Conservation (phyloP, 305 asterid genomes). For the Coffea humblotiana region DNA sequence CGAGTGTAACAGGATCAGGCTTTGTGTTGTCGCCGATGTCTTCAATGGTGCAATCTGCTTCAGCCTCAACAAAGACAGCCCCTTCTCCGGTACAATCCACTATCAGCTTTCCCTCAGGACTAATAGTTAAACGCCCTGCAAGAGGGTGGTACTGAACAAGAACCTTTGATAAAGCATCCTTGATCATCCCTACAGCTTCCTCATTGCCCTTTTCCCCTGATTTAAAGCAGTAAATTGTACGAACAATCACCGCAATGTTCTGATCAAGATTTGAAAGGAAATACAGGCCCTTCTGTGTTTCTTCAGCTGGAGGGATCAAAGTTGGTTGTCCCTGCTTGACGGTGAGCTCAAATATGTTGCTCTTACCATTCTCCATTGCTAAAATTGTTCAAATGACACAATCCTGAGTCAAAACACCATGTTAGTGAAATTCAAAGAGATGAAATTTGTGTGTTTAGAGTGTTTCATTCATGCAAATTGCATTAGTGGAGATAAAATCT, state of each 20-base stretch:
- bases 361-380: constrained; percentile 40
- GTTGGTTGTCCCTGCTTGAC: constrained; percentile 59
- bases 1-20: constrained; percentile 81
- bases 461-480: constrained; percentile 19
- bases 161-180: constrained; percentile 65
- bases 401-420: constrained; percentile 5
- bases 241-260: constrained; percentile 75
- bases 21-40: constrained; percentile 67
- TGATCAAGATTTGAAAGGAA: constrained; percentile 86
- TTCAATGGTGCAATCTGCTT: constrained; percentile 53
- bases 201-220: constrained; percentile 62
- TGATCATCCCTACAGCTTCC: constrained; percentile 45
- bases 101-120: constrained; percentile 63
- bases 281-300: constrained; percentile 58
- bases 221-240: constrained; percentile 75
- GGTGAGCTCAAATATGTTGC: constrained; percentile 28
- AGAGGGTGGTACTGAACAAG: constrained; percentile 72
- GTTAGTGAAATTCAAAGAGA: constrained; percentile 6
- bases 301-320: constrained; percentile 62
- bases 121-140: constrained; percentile 65
- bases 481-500: background rate
- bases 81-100: constrained; percentile 86
- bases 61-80: constrained; percentile 85
- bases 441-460: constrained; percentile 1
- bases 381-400: constrained; percentile 6